These are phyloP conservation scores for Pythium utonaiense DNA, from an alignment of 352 stramenopile genomes.

Conservation along the genomic window DNA sequence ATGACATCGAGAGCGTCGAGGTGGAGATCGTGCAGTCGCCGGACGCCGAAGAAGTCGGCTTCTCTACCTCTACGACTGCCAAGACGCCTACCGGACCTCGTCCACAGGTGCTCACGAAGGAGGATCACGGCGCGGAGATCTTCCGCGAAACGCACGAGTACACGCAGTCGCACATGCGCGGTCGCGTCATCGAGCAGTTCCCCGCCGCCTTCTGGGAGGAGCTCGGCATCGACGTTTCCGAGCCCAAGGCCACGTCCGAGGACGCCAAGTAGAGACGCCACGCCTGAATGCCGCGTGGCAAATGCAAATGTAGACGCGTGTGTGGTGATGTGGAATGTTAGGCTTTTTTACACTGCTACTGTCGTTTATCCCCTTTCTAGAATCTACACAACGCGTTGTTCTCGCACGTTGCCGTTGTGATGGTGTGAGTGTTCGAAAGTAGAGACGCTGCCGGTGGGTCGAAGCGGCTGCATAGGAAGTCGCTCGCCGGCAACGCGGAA, in stretches of 20 bases:
- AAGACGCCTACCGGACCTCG: background rate
- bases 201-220: conserved; percentile 52
- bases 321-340: background rate
- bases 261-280: too few species aligned
- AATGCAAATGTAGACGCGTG: background rate
- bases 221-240: conserved; percentile 25
- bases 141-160: conserved; percentile 37
- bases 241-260: background rate
- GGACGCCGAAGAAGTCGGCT: conserved; percentile 50
- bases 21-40: conserved; percentile 40
- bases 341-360: conserved; percentile 1
- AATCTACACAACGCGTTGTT: conserved; percentile 19
- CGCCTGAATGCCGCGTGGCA: too few species aligned
- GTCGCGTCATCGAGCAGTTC: conserved; percentile 61
- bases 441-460: background rate
- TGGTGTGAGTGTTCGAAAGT: background rate
- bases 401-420: conserved; percentile 1
- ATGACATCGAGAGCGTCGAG: conserved; percentile 11
- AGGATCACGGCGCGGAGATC: conserved; percentile 47
- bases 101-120: conserved; percentile 46
- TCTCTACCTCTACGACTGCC: conserved; percentile 22
- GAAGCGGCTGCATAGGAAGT: conserved; percentile 6
- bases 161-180: conserved; percentile 62
- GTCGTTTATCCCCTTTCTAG: background rate
- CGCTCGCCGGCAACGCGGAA: conserved; percentile 30